Base-by-base conservation (phyloP, 2,329 filamentous ascomycete species). In the Stagonosporopsis vannaccii region DNA sequence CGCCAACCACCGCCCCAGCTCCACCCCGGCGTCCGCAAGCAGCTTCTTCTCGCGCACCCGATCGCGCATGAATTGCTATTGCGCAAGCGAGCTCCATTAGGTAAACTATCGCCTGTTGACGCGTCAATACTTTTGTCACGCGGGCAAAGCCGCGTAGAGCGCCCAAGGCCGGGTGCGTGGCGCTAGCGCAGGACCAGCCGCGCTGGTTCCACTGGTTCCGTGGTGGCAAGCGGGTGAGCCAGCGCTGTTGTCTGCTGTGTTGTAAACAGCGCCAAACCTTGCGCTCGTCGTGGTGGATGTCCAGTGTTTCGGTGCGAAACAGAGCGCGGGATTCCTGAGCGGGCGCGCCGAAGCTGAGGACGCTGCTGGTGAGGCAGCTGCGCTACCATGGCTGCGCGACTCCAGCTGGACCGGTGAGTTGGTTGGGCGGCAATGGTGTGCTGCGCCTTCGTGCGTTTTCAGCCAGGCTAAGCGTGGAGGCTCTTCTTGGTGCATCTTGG, bases 151-250 rank as follows among this genome's bases (percentile, higher is more conserved):
- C 28, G 30, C 30, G 6, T 35, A n/a, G 20, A 7, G 36, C 30
- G 30, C 13, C n/a, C 35, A 17, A n/a, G 40, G 28, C 43, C 52
- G 48, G 47, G 42, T 37, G 49, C 44, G 39, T 42, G 39, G 44
- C 43, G 26, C 55, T 58, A 49, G 44, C 40, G 55, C 49, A 58
- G 53, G 53, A 56, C 53, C 53, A 32, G 26, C 42, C 17, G 47
- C 22, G n/a, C n/a, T 26, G 30, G 37, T 45, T 56, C 53, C 53
- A 48, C 53, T 43, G 47, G 47, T 47, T 51, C 48, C 22, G 1
- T 32, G 7, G 6, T 9, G 6, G 28, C 28, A n/a, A n/a, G n/a
- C n/a, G n/a, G n/a, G n/a, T n/a, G 28, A 5, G 28, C 28, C 28
- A 12, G 28, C 28, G 28, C 28, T 30, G 28, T 30, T 30, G n/a